Evolutionary conservation across 1,139 yeast genomes (phyloP).

Genomic region (Petasospora rhodanensis): DNA sequence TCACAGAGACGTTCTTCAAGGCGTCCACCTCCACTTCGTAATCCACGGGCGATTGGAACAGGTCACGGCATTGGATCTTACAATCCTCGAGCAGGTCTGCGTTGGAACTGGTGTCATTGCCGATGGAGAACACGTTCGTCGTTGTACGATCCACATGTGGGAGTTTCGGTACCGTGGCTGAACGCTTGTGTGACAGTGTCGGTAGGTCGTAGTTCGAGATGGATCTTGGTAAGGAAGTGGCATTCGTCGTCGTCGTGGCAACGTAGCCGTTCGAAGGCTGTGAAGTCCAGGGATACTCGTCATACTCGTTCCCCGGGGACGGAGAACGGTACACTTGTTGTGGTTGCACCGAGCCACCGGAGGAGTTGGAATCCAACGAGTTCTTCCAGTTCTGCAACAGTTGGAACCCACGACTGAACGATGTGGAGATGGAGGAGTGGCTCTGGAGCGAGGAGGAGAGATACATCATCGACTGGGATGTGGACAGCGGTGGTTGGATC

Average conservation of each 20-base stretch:
- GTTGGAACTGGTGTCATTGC: constrained; percentile 3
- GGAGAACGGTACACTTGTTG: constrained; percentile 16
- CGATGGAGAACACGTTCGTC: constrained; percentile 13
- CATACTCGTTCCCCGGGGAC: constrained; percentile 22
- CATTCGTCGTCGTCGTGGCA: neutral
- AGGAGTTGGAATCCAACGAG: constrained; percentile 16
- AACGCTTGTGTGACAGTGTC: constrained; percentile 6
- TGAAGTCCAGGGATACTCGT: constrained; percentile 25
- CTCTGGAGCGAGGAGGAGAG: constrained; percentile 22
- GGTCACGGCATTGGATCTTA: constrained; percentile 6
- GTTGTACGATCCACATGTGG: constrained; percentile 23
- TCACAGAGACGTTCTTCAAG: constrained; percentile 13
- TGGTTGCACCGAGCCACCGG: constrained; percentile 11
- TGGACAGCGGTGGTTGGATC: constrained; percentile 19
- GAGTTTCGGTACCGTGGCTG: constrained; percentile 12
- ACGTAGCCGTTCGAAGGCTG: neutral
- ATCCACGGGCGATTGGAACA: constrained; percentile 12
- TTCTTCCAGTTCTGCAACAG: constrained; percentile 23
- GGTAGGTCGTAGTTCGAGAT: constrained; percentile 8
- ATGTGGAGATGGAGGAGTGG: constrained; percentile 20
- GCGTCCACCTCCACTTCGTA: constrained; percentile 6
- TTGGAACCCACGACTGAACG: constrained; percentile 24
- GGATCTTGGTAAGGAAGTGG: constrained; percentile 7
- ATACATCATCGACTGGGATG: constrained; percentile 22
- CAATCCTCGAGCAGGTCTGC: constrained; percentile 3